phyloP scores from a whole-genome alignment of 257 asterid species.

The Fraxinus anomala region DNA sequence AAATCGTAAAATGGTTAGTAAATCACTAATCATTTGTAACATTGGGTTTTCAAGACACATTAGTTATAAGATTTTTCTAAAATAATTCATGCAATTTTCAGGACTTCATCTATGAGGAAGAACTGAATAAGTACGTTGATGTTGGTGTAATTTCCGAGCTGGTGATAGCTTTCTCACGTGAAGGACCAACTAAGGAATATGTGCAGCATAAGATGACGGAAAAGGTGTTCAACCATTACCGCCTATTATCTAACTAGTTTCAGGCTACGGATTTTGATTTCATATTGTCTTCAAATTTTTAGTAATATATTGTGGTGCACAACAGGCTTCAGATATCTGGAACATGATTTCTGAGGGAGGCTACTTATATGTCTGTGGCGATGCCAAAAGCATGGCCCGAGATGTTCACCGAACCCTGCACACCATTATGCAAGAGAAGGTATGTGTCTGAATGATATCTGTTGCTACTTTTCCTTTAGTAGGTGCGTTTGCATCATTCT shows the following conservation, averaged over 20 bases:
- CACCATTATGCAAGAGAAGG: slow-evolving; percentile 89
- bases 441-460: slow-evolving; percentile 24
- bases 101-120: slow-evolving; percentile 93
- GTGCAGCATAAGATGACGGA: slow-evolving; percentile 95
- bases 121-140: slow-evolving; percentile 59
- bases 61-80: slow-evolving; percentile 4
- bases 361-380: slow-evolving; percentile 88
- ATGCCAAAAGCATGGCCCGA: slow-evolving; percentile 99
- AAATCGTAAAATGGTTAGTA: slow-evolving; percentile 77
- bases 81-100: slow-evolving; percentile 36
- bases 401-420: slow-evolving; percentile 97
- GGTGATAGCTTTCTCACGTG: slow-evolving; percentile 89
- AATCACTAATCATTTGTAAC: not conserved
- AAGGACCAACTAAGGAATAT: slow-evolving; percentile 84
- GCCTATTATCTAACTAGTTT: not conserved
- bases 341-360: slow-evolving; percentile 85
- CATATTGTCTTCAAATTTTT: not conserved
- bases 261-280: not conserved
- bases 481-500: slow-evolving; percentile 14
- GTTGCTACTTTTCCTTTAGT: not conserved
- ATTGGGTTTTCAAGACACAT: not conserved
- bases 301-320: slow-evolving; percentile 4
- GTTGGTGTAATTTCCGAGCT: slow-evolving; percentile 89
- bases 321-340: slow-evolving; percentile 85
- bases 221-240: slow-evolving; percentile 48